Evolutionary conservation across 176 grass and related monocot genomes (phyloP).

Genomic region (Areca catechu): DNA sequence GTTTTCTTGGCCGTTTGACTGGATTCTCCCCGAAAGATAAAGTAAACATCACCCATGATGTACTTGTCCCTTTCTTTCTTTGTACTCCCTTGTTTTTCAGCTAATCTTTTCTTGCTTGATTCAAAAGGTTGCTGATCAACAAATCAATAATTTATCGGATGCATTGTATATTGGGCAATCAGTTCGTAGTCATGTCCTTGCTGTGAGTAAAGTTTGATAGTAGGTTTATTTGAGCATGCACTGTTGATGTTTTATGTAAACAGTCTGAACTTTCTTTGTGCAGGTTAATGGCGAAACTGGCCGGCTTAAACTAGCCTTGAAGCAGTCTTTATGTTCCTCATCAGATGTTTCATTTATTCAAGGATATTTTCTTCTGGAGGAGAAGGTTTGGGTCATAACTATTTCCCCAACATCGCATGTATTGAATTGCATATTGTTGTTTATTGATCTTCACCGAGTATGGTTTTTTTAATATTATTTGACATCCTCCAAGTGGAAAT

Average conservation of each 20-base stretch:
- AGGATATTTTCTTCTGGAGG: constrained; percentile 76
- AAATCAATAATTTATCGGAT: constrained; percentile 45
- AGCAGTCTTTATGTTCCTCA: constrained; percentile 80
- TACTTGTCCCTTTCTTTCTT: neutral
- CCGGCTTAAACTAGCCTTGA: constrained; percentile 74
- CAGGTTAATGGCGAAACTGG: constrained; percentile 68
- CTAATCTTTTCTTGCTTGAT: constrained; percentile 33
- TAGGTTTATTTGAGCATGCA: too few species aligned
- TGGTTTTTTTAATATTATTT: too few species aligned
- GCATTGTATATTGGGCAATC: constrained; percentile 82
- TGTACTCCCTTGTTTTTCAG: constrained; percentile 1
- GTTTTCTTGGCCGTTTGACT: constrained; percentile 86
- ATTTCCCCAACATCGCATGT: constrained; percentile 12
- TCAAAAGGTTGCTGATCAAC: constrained; percentile 68
- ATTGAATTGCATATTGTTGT: too few species aligned
- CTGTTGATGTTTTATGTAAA: constrained; percentile 4
- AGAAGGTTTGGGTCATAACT: constrained; percentile 45
- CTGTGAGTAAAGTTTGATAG: constrained; percentile 32
- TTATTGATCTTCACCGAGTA: too few species aligned
- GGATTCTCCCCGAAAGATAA: constrained; percentile 90
- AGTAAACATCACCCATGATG: constrained; percentile 35
- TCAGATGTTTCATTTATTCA: constrained; percentile 65
- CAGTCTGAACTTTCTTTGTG: neutral
- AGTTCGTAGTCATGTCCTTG: constrained; percentile 67
- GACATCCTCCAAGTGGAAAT: too few species aligned